A percentile compares a stretch with the other conserved stretches of the same genome.
phyloP scores from a whole-genome alignment of 805 yeast species.

The Saccharomyces kudriavzevii region DNA sequence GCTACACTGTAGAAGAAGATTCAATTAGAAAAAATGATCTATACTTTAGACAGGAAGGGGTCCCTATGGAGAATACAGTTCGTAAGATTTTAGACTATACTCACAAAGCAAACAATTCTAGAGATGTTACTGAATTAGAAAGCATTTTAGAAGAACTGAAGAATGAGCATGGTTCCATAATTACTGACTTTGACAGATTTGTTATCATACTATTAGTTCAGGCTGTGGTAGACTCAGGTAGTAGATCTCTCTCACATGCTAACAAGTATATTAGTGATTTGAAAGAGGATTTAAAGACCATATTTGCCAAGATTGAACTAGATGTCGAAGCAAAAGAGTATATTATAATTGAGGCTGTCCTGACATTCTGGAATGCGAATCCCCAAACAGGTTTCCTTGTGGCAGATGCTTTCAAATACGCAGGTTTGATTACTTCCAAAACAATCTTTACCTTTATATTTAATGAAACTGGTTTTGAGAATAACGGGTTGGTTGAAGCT shows the following conservation, averaged over 20 bases:
- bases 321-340: slow-evolving; percentile 29
- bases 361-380: slow-evolving; percentile 57
- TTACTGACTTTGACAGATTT: slow-evolving; percentile 35
- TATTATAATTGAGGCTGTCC: slow-evolving; percentile 47
- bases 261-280: slow-evolving; percentile 44
- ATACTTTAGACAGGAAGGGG: slow-evolving; percentile 32
- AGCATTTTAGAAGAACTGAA: slow-evolving; percentile 26
- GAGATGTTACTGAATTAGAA: slow-evolving; percentile 27
- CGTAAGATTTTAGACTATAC: slow-evolving; percentile 33
- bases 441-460: slow-evolving; percentile 40
- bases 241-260: slow-evolving; percentile 77
- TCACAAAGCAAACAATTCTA: slow-evolving; percentile 28
- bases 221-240: slow-evolving; percentile 72
- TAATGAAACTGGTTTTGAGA: slow-evolving; percentile 17
- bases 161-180: slow-evolving; percentile 24
- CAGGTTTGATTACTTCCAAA: slow-evolving; percentile 35
- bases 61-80: slow-evolving; percentile 33
- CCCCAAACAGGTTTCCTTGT: slow-evolving; percentile 59
- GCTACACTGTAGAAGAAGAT: slow-evolving; percentile 22
- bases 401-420: slow-evolving; percentile 42
- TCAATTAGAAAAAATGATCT: slow-evolving; percentile 31
- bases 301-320: slow-evolving; percentile 24
- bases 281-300: slow-evolving; percentile 30
- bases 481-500: slow-evolving; percentile 36
- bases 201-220: slow-evolving; percentile 59